Base-by-base conservation (phyloP, 2,329 filamentous ascomycete species). In the Aciculosporium take region DNA sequence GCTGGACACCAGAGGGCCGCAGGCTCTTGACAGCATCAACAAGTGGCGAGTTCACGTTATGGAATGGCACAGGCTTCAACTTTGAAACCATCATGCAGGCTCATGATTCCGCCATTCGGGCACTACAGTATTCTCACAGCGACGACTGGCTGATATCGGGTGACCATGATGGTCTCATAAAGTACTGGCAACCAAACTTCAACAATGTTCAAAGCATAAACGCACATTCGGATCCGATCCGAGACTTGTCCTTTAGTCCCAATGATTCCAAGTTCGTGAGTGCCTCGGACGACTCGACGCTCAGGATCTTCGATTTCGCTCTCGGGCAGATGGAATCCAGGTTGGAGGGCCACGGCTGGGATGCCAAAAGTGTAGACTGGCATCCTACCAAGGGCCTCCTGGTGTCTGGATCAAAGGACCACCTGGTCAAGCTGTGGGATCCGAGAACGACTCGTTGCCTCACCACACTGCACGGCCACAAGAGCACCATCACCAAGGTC, bases 61-160 rank as follows among this genome's bases (percentile, higher is more conserved):
- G 91, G 91, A 98, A 98, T 59, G 91, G 91, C 48, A 96, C 89
- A 33, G 89, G 87, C 20, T 98, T 98, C 73, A 96, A 98, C 61
- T 98, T 98, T 53, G 91, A 98, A 65, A 96, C 91, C 3, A 95
- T 98, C 23, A 95, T 95, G 84, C 88, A 94, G 67, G 89, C 89
- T 30, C 89, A 96, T 61, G 89, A 95, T 62, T 79, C 80, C 42
- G 84, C 85, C 29, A 87, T 94, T 49, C 76, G 86, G 51, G 80
- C 83, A 8, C 70, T 88, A 35, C 77, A 79, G 49, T 98, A 94
- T 67, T 94, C 91, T 2, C 85, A 96, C 62, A 93, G 84, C 53
- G 85, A 94, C 56, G 91, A 98, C 63, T 98, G 91, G 89, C 71
- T 98, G 10, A 76, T 98, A 41, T 96, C 91, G 7, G 88, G 85